A percentile compares a stretch with the other conserved stretches of the same genome.
These are phyloP conservation scores for Metarhizium brunneum DNA, from an alignment of 2,329 filamentous ascomycete species.

Conservation along the genomic window DNA sequence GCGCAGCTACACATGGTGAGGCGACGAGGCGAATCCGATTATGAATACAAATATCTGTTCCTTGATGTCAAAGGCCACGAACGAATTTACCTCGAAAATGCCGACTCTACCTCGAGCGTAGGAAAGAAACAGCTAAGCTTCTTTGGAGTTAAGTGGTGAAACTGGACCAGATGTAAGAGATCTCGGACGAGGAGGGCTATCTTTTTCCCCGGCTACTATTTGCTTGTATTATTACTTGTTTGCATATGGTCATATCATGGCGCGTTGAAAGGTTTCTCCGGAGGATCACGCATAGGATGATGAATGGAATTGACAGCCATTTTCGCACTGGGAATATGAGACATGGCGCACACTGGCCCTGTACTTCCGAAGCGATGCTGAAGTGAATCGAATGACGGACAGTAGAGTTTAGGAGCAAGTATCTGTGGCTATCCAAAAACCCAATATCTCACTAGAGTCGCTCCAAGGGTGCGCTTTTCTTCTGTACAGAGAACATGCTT, in stretches of 20 bases:
- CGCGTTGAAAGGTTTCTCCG: not conserved
- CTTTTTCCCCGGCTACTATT: not conserved
- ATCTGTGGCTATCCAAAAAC: too few species aligned
- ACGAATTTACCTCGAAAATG: conserved; percentile 57
- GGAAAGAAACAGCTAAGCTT: conserved; percentile 41
- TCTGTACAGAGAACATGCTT: too few species aligned
- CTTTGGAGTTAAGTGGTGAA: conserved; percentile 52
- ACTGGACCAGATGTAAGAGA: not conserved
- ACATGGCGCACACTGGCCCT: too few species aligned
- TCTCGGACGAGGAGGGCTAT: not conserved
- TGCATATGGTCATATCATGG: not conserved
- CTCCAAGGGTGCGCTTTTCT: too few species aligned
- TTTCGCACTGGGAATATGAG: too few species aligned
- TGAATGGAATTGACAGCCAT: too few species aligned
- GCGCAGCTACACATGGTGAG: conserved; percentile 74
- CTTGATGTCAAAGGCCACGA: conserved; percentile 68
- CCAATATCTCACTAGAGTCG: too few species aligned
- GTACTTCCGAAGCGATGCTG: too few species aligned
- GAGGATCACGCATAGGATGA: not conserved
- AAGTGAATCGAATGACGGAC: too few species aligned
- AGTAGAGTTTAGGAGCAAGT: too few species aligned
- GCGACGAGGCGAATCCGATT: conserved; percentile 53
- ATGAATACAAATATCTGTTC: conserved; percentile 70
- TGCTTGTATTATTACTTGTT: not conserved
- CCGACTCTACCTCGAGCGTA: conserved; percentile 29